Conservation (phyloP, 768 basidiomycete genomes). For the Brasilioporus rufonigricans region DNA sequence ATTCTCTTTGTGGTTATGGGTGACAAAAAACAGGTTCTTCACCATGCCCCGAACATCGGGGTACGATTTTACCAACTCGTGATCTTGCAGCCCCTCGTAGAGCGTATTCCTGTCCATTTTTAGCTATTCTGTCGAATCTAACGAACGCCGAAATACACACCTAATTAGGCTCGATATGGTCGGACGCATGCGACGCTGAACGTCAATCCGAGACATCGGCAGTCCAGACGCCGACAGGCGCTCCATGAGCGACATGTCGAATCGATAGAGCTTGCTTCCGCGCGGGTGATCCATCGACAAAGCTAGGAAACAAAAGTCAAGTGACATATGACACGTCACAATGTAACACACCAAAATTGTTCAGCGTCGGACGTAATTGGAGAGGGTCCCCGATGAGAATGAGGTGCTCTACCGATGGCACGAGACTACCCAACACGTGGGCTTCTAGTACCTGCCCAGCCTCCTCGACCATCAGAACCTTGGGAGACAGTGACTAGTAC, state of each 20-base stretch:
- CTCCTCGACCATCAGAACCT: slow-evolving; percentile 71
- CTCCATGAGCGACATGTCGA: slow-evolving; percentile 78
- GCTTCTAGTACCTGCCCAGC: slow-evolving; percentile 83
- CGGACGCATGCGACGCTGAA: slow-evolving; percentile 77
- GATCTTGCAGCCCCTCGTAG: slow-evolving; percentile 60
- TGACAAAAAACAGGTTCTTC: slow-evolving; percentile 66
- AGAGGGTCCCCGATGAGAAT: slow-evolving; percentile 81
- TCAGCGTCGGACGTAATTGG: slow-evolving; percentile 68
- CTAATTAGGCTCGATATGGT: slow-evolving; percentile 53
- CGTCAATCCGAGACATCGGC: slow-evolving; percentile 66
- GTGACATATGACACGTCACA: background rate
- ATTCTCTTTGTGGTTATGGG: slow-evolving; percentile 60
- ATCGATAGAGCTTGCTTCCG: slow-evolving; percentile 55
- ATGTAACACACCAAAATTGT: slow-evolving; percentile 51
- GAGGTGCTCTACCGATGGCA: slow-evolving; percentile 65
- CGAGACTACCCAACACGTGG: slow-evolving; percentile 64
- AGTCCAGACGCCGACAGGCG: slow-evolving; percentile 56
- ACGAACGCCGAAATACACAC: background rate
- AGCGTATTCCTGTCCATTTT: slow-evolving; percentile 45
- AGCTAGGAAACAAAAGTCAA: slow-evolving; percentile 35
- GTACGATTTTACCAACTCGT: slow-evolving; percentile 49
- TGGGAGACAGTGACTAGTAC: slow-evolving; percentile 53
- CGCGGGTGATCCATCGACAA: slow-evolving; percentile 66
- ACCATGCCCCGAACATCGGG: slow-evolving; percentile 59
- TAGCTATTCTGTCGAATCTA: background rate